These are phyloP conservation scores for Spirogloea muscicola DNA, from an alignment of 139 green algal species.

Conservation along the genomic window DNA sequence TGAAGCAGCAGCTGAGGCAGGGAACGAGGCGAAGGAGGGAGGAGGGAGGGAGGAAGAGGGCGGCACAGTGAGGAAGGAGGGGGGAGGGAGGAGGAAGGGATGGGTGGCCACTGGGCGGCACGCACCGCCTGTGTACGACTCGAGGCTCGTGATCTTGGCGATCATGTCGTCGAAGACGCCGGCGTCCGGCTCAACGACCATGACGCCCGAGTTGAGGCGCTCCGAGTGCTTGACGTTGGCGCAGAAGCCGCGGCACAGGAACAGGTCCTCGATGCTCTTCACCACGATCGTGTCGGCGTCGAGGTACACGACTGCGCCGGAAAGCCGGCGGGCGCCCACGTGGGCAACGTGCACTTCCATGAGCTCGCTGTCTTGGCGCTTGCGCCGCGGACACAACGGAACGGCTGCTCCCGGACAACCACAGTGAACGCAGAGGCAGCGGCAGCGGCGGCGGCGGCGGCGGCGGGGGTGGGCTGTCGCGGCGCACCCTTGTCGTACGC, in stretches of 20 bases:
- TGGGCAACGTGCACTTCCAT: not conserved
- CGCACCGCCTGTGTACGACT: slow-evolving; percentile 66
- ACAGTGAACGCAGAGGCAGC: no score
- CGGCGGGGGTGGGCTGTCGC: no score
- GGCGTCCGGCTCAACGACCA: slow-evolving; percentile 54
- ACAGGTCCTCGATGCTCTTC: slow-evolving; percentile 63
- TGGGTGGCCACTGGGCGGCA: slow-evolving; percentile 13
- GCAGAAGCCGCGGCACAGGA: slow-evolving; percentile 70
- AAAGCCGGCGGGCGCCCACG: no score
- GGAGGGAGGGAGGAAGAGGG: not conserved
- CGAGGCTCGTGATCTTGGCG: slow-evolving; percentile 49
- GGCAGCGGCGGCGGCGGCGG: no score
- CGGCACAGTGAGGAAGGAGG: no score
- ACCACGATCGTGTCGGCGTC: slow-evolving; percentile 69
- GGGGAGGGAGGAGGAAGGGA: no score
- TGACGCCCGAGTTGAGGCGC: slow-evolving; percentile 71
- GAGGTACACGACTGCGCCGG: slow-evolving; percentile 63
- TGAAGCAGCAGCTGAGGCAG: no score
- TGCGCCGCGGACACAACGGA: no score
- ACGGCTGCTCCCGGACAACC: no score
- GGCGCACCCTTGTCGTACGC: slow-evolving; percentile 59
- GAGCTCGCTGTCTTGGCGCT: no score
- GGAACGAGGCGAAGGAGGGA: no score
- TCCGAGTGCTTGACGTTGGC: slow-evolving; percentile 67
- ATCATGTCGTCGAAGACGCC: slow-evolving; percentile 65